phyloP scores from a whole-genome alignment of 1,284 basidiomycete genomes.

The Tilletia indica region DNA sequence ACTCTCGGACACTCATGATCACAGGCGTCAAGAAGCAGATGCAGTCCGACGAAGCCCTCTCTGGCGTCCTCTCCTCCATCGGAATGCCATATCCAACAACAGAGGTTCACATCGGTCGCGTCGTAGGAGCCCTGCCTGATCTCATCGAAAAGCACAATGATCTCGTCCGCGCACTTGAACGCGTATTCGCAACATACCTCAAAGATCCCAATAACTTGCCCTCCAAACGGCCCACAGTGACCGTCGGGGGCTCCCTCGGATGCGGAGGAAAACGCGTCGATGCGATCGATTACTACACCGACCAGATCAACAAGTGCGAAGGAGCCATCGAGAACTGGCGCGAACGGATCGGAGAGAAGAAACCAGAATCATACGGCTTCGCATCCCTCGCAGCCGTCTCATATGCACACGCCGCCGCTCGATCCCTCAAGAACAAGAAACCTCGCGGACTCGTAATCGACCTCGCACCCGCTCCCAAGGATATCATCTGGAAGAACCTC shows the following conservation, averaged over 20 bases:
- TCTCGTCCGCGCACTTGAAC: conserved; percentile 78
- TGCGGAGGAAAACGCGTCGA: conserved; percentile 70
- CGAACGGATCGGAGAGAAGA: conserved; percentile 41
- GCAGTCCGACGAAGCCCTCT: conserved; percentile 66
- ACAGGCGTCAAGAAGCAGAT: conserved; percentile 72
- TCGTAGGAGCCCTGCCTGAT: conserved; percentile 72
- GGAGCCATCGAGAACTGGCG: conserved; percentile 58
- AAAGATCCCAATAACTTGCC: conserved; percentile 71
- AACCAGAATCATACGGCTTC: conserved; percentile 52
- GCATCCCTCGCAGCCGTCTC: conserved; percentile 48
- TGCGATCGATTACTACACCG: conserved; percentile 45
- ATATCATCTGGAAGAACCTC: conserved; percentile 54
- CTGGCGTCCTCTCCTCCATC: conserved; percentile 63
- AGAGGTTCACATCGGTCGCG: conserved; percentile 75
- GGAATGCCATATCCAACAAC: conserved; percentile 76
- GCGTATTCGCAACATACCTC: conserved; percentile 77
- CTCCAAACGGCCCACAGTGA: conserved; percentile 71
- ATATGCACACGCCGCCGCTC: conserved; percentile 51
- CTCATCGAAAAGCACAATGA: conserved; percentile 81
- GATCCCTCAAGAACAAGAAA: conserved; percentile 35
- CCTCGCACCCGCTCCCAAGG: conserved; percentile 45
- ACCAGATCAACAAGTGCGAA: conserved; percentile 46
- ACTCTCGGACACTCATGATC: conserved; percentile 64
- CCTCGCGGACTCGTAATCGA: conserved; percentile 39
- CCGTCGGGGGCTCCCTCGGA: conserved; percentile 71